Evolutionary conservation across 202 grass and related monocot species (phyloP), one percentile per base, ranked within the genome.

Genomic region (Alloteropsis angusta): DNA sequence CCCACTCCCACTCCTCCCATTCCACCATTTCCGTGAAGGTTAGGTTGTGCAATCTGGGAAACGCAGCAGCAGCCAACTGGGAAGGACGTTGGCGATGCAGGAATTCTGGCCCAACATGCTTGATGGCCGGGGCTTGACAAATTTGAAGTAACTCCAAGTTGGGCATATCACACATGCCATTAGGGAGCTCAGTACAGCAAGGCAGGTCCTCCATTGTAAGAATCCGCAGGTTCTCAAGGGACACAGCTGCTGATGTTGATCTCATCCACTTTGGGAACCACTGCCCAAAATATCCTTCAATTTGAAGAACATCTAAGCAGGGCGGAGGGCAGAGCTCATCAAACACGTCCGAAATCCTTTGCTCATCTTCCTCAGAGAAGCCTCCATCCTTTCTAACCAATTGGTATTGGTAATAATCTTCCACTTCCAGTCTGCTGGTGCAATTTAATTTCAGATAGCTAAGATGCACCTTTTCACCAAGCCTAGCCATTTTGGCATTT

Each of bases 271-370:
- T 52, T 22, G 84, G 77, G 37, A 60, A 49, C 1, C 0, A 21
- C n/a, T 15, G 21, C 9, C 84, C 60, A 42, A 53, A 82, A 17
- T 81, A 86, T 15, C 14, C 37, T 1, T 0, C 0, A 15, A 82
- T 82, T 21, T 0, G 0, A 22, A 86, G 38, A 22, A 13, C 0
- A 52, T 86, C 41, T 60, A 86, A 15, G 60, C 5, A 68, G 3
- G 79, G 55, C 15, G 79, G 73, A 19, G 79, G 79, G 42, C n/a
- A 65, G 13, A 83, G 35, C 57, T 45, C 50, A 52, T 86, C 55
- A 46, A 69, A 71, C 1, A 85, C 34, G 3, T 28, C 3, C 45
- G 56, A 9, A 8, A 41, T 18, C 54, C 7, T 12, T 19, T 17
- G 12, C 15, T 70, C 49, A 5, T 57, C 60, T 21, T 52, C 35